Evolutionary conservation across 345 rosid genomes (phyloP).

Genomic region (Corchorus capsularis): DNA sequence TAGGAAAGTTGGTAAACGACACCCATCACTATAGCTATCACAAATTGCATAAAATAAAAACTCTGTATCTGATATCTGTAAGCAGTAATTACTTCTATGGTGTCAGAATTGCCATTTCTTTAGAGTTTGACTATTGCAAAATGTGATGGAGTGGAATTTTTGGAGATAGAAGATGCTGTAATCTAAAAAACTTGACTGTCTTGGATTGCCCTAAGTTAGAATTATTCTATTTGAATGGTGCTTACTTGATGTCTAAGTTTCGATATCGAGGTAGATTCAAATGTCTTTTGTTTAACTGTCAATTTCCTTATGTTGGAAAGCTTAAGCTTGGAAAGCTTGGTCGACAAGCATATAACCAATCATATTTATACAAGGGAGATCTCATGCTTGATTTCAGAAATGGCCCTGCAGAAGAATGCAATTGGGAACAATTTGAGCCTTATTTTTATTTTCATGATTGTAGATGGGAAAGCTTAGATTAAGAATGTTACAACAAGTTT

Average conservation of each 20-base stretch:
- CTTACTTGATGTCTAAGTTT: background rate
- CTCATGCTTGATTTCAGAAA: slow-evolving; percentile 9
- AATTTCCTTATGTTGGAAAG: too few relatives aligned
- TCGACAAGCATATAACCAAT: too few relatives aligned
- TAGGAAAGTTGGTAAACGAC: too few relatives aligned
- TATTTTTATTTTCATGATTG: too few relatives aligned
- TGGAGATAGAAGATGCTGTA: background rate
- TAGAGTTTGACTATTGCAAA: slow-evolving; percentile 6
- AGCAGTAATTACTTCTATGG: background rate
- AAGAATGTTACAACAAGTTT: too few relatives aligned
- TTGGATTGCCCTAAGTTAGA: background rate
- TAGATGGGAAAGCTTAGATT: too few relatives aligned
- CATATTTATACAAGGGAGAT: too few relatives aligned
- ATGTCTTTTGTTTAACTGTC: background rate
- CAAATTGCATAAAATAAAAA: background rate
- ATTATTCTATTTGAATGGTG: background rate
- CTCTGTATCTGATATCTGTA: slow-evolving; percentile 9
- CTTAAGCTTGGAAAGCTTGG: too few relatives aligned
- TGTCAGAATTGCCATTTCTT: background rate
- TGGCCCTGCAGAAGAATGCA: slow-evolving; percentile 4
- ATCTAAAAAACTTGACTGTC: slow-evolving; percentile 1
- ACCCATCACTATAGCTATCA: too few relatives aligned
- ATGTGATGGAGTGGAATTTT: background rate
- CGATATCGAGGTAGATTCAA: background rate
- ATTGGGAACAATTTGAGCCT: too few relatives aligned